Base-by-base conservation (phyloP, 352 stramenopile species). In the Albugo laibachii region DNA sequence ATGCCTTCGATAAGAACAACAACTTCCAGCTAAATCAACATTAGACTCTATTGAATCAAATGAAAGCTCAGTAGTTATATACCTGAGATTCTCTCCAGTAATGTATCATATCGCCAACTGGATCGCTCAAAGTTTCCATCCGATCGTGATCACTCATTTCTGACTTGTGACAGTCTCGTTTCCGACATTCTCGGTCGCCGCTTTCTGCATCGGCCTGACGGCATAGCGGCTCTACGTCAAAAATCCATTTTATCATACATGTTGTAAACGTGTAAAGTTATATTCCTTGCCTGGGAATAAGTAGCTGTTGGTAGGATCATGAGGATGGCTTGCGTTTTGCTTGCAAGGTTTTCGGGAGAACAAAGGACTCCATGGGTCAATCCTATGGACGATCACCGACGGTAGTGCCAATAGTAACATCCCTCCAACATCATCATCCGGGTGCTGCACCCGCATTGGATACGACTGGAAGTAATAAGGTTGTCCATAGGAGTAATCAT, bases 1-100 rank as follows among this genome's bases (percentile, higher is more conserved):
- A 94, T 97, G 20, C 92, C 92, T 66, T 98, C 92, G 1, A 97
- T 69, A 34, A 97, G 64, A 31, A 97, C 86, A n/a, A 98, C 78
- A 44, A 98, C 77, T 67, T 98, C 94, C 34, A 95, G 54, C 61
- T 97, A 47, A 13, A 12, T 8, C 24, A 15, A 43, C 18, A 44
- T 47, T 16, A 38, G 18, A 37, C n/a, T 48, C 11, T 45, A 21
- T 45, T 35, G 27, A 18, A 36, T 45, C 31, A 51, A 1, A 31
- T 27, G 13, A 31, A 56, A 41, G 57, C 49, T 16, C 3, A 18
- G n/a, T 16, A 14, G 5, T n/a, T 20, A 45, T 11, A 53, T 56
- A 87, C 74, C 64, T 87, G 69, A 11, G 63, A 83, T 34, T 88
- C 75, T 12, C 52, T 57, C 72, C 75, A 88, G 51, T 75, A 83